Evolutionary conservation across 441 rosid species (phyloP).

Genomic region (Croton setiger): DNA sequence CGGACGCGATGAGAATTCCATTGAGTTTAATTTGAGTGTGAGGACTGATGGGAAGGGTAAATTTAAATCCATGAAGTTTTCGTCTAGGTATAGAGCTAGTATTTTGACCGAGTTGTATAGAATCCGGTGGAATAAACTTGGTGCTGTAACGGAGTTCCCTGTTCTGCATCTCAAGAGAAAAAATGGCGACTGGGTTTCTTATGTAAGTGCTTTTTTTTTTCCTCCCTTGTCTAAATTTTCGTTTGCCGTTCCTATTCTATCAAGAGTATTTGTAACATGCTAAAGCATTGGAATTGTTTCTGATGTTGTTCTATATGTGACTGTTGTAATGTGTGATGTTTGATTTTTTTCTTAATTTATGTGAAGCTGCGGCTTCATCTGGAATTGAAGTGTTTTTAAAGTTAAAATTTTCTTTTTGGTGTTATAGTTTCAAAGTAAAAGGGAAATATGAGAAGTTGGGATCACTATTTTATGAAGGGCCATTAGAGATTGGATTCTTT

Average conservation of each 20-base stretch:
- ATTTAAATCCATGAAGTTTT: constrained; percentile 80
- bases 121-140: constrained; percentile 64
- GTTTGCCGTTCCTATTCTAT: neutral
- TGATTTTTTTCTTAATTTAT: constrained; percentile 3
- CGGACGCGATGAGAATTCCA: constrained; percentile 73
- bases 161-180: constrained; percentile 81
- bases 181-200: constrained; percentile 79
- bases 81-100: constrained; percentile 76
- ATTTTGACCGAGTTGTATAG: constrained; percentile 87
- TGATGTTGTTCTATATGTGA: neutral
- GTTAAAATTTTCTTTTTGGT: too few species aligned
- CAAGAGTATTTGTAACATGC: neutral
- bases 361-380: neutral
- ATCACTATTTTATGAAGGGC: neutral
- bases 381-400: neutral
- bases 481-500: neutral
- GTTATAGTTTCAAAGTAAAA: too few species aligned
- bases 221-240: neutral
- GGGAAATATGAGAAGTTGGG: neutral
- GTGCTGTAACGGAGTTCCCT: constrained; percentile 77
- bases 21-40: constrained; percentile 77
- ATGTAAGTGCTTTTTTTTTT: constrained; percentile 34
- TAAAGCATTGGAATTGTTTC: constrained; percentile 1
- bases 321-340: neutral
- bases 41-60: constrained; percentile 95